Conservation (phyloP, 2,329 filamentous ascomycete species). For the Aspergillus chevalieri region DNA sequence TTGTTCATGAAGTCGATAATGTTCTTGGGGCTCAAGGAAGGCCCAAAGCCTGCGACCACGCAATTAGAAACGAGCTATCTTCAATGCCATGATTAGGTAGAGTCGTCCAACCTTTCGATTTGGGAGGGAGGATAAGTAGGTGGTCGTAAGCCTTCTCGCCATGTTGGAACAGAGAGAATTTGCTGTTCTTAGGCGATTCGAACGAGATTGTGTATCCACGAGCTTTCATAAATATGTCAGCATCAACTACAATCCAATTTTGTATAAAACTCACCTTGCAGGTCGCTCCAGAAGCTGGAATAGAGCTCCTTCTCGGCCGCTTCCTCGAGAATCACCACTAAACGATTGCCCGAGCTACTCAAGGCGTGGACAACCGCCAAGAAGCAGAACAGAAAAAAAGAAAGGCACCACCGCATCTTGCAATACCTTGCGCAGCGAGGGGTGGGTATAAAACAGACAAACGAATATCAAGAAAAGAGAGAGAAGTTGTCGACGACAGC, state of each 20-base stretch:
- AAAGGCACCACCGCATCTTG: conserved; percentile 70
- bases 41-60: conserved; percentile 65
- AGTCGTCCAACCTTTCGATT: conserved; percentile 66
- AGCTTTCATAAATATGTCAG: conserved; percentile 44
- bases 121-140: conserved; percentile 78
- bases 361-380: conserved; percentile 54
- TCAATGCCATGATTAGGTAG: neutral
- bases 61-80: conserved; percentile 15
- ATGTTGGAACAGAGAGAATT: conserved; percentile 71
- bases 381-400: conserved; percentile 62
- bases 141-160: conserved; percentile 90
- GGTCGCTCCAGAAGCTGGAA: conserved; percentile 61
- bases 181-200: conserved; percentile 74
- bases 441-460: conserved; percentile 9
- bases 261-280: conserved; percentile 35
- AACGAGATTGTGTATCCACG: conserved; percentile 77
- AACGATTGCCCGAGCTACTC: conserved; percentile 70
- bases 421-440: conserved; percentile 29
- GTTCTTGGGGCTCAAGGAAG: conserved; percentile 75
- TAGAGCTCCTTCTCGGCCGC: conserved; percentile 73
- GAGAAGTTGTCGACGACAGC: conserved; percentile 8
- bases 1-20: conserved; percentile 89
- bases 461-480: conserved; percentile 6
- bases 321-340: conserved; percentile 84
- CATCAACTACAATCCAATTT: conserved; percentile 7